These are phyloP conservation scores for Luffa aegyptiaca DNA, from an alignment of 306 rosid species.

Conservation along the genomic window DNA sequence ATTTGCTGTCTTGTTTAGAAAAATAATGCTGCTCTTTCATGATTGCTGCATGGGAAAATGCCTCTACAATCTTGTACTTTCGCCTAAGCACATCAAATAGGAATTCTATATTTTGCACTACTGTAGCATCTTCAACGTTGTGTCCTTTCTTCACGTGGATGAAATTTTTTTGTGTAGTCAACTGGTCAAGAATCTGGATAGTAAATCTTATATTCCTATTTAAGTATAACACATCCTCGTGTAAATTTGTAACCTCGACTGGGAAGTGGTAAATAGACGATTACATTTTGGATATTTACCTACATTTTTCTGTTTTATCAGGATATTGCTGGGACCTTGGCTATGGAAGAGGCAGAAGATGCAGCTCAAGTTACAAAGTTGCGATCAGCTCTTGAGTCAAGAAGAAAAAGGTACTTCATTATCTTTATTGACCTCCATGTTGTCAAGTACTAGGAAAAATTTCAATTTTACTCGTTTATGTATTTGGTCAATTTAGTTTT, in stretches of 20 bases:
- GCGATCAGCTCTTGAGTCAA: conserved; percentile 94
- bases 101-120: not conserved
- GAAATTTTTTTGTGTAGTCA: not conserved
- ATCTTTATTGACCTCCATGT: conserved; percentile 9
- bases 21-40: not conserved
- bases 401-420: conserved; percentile 68
- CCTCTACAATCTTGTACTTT: not conserved
- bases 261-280: not conserved
- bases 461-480: not conserved
- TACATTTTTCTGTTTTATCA: conserved; percentile 26
- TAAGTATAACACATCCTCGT: not conserved
- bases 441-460: conserved; percentile 3
- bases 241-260: not conserved
- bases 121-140: not conserved
- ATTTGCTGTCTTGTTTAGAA: not conserved
- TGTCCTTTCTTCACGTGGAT: not conserved
- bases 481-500: not conserved
- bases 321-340: conserved; percentile 99
- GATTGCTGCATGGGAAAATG: not conserved
- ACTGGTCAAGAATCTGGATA: not conserved
- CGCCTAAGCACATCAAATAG: not conserved
- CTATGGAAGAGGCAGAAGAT: conserved; percentile 84
- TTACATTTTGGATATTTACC: not conserved
- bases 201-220: not conserved
- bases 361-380: conserved; percentile 77